Evolutionary conservation across 2,329 filamentous ascomycete genomes (phyloP).

Genomic region (Alternaria viburni): DNA sequence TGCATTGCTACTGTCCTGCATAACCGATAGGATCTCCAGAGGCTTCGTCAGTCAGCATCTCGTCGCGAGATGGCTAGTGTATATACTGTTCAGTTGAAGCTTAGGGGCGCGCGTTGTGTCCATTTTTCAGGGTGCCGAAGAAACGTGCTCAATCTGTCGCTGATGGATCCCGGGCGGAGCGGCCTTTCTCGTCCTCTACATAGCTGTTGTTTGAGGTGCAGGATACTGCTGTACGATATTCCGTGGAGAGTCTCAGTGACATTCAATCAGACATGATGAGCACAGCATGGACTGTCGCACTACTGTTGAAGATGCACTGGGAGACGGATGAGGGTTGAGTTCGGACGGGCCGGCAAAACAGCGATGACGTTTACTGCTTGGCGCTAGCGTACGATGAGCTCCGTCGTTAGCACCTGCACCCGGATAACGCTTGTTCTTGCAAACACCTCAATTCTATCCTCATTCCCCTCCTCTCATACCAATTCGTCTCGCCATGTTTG

Average conservation of each 20-base stretch:
- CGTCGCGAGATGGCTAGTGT: background rate
- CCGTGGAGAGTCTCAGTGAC: background rate
- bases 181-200: background rate
- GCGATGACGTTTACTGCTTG: constrained; percentile 40
- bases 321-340: background rate
- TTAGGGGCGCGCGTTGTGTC: background rate
- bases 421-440: constrained; percentile 12
- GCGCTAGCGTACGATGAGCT: constrained; percentile 21
- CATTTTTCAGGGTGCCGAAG: background rate
- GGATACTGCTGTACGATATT: background rate
- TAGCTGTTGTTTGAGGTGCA: background rate
- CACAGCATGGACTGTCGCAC: background rate
- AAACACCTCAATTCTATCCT: constrained; percentile 10
- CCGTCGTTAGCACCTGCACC: constrained; percentile 15
- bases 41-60: background rate
- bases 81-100: background rate
- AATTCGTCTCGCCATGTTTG: constrained; percentile 51
- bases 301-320: background rate
- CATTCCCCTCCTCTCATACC: constrained; percentile 10
- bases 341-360: constrained; percentile 10
- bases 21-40: background rate
- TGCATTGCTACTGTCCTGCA: background rate
- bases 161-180: background rate
- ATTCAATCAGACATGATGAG: background rate
- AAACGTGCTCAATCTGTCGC: background rate